Base-by-base conservation (phyloP, 306 rosid genomes). In the Cucumis cinereus region DNA sequence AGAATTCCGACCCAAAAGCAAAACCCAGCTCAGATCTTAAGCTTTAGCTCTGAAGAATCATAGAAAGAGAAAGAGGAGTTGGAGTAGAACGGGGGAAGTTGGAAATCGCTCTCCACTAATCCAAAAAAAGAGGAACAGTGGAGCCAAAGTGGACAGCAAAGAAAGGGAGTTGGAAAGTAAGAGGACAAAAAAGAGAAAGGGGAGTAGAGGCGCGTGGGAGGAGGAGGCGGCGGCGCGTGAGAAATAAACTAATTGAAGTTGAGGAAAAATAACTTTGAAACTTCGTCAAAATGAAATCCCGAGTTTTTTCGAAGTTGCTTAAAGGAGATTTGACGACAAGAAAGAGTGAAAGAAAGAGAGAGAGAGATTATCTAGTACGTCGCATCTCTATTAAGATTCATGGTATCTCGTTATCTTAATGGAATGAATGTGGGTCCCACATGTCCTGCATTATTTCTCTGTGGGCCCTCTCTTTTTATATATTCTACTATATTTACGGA, bases 331-430 rank as follows among this genome's bases (percentile, higher is more conserved):
- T 24, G 50, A 36, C 50, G 72, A 64, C 28, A 15, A 3, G 20
- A 6, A 15, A 6, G n/a, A 12, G n/a, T n/a, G n/a, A n/a, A 26
- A 19, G 72, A 26, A 26, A 19, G 72, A 19, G 47, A 8, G 13
- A 35, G 22, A 35, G 45, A 40, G 40, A 41, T 43, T 20, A 43
- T 68, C 11, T 22, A 15, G 13, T 15, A 45, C 74, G 9, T 69
- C 56, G 56, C 74, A 45, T 69, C 12, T 15, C 56, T 43, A 43
- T 69, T 43, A 43, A 69, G 56, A 69, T 69, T 69, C 56, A 45
- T 24, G 56, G 74, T 69, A 69, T 69, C 30, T 69, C 74, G 38
- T 69, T 22, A 69, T 45, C 74, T 68, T 41, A 68, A 68, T 50
- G 74, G 53, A 66, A 66, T 40, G 30, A 36, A 1, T 19, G 53